Evolutionary conservation across 805 yeast genomes (phyloP), one percentile per base, ranked within the genome.

Genomic region (Kuraishia ogatae): DNA sequence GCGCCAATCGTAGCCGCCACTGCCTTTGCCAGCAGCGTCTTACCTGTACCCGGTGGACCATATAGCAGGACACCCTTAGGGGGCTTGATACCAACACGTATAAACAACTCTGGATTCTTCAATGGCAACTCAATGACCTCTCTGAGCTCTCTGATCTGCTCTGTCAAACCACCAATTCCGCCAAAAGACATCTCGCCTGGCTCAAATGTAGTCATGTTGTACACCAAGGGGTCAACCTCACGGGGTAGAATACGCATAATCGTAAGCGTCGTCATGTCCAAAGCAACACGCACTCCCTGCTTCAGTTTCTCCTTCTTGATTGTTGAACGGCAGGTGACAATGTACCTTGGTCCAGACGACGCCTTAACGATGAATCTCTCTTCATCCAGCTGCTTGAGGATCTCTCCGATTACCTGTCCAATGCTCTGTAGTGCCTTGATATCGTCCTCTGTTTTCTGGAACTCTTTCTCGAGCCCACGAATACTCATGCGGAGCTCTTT

Each of bases 31-130:
- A 93, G 79, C 57, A 93, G 76, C 0, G 99, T 93, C 70, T 93
- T 93, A 67, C 99, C 98, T 0, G 99, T 94, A 65, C 99, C 99
- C 23, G 99, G 99, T 6, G 99, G 99, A 7, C 99, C 99, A 67
- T 94, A 94, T 53, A 94, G 78, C 59, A 94, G 75, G 26, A 93
- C 98, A 70, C 98, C 99, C 72, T 94, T 94, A 56, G 99, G 99
- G n/a, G 97, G 96, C 68, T 91, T 91, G 71, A 94, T 94, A 52
- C 99, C 99, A 39, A 94, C 97, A 69, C 99, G 84, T 58, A 88
- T 77, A 71, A 94, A 94, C 63, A 94, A 79, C 72, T 94, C 99
- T 1, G 99, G 99, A 70, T 94, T 94, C 71, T 94, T 94, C 66
- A 94, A 80, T 1, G 99, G 99, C 65, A 94, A 77, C 73, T 94